These are phyloP conservation scores for Leucosporidium yakuticum DNA, from an alignment of 768 basidiomycete species.

Conservation along the genomic window DNA sequence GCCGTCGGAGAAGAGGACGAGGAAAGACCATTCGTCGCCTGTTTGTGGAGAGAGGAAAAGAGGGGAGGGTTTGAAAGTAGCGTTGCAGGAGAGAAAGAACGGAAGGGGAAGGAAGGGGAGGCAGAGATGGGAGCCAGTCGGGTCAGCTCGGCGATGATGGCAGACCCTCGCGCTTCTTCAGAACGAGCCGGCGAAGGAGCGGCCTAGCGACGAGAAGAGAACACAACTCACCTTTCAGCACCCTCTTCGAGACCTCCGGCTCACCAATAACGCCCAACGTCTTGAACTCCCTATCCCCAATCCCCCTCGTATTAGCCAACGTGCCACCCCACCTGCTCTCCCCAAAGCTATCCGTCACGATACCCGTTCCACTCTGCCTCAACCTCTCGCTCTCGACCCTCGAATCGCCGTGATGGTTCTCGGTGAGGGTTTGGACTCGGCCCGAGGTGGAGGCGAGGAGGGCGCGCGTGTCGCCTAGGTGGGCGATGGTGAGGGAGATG, in stretches of 20 bases:
- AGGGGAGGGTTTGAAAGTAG: constrained; percentile 54
- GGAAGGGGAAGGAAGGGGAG: neutral
- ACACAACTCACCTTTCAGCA: constrained; percentile 20
- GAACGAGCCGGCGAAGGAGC: too few species aligned
- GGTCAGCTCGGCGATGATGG: neutral
- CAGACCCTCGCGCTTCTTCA: neutral
- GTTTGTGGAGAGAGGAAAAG: neutral
- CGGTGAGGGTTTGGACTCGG: constrained; percentile 75
- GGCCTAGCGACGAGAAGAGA: too few species aligned
- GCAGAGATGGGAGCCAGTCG: neutral
- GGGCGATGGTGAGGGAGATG: constrained; percentile 78
- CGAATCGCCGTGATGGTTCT: constrained; percentile 91
- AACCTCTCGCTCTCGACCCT: constrained; percentile 76
- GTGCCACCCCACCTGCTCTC: constrained; percentile 97
- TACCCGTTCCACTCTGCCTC: constrained; percentile 75
- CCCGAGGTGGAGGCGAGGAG: constrained; percentile 73
- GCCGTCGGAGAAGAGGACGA: constrained; percentile 88
- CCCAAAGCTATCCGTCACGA: constrained; percentile 90
- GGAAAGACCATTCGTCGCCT: constrained; percentile 80
- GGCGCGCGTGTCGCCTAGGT: constrained; percentile 88
- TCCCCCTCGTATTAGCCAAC: constrained; percentile 85
- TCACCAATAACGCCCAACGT: constrained; percentile 37
- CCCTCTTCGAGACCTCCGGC: constrained; percentile 28
- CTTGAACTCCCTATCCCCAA: constrained; percentile 40
- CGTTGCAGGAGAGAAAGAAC: neutral